phyloP scores from a whole-genome alignment of 2,329 filamentous ascomycete species.

The Aspergillus sp. region DNA sequence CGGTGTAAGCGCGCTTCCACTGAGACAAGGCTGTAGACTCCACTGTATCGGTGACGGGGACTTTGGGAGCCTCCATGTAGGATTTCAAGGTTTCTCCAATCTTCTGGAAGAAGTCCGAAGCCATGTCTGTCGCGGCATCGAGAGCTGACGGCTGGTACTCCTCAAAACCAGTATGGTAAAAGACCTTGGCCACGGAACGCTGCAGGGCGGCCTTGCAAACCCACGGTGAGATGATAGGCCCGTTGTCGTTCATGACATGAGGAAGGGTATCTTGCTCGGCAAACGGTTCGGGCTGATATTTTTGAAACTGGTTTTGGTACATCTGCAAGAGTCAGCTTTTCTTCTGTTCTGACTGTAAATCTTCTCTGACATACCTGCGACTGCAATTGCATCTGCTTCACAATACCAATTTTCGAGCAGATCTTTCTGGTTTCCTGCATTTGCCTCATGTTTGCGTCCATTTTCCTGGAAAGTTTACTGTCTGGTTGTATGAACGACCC shows the following conservation, averaged over 20 bases:
- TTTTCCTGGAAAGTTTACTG: conserved; percentile 74
- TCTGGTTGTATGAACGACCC: conserved; percentile 77
- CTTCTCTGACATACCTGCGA: conserved; percentile 69
- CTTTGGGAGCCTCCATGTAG: conserved; percentile 83
- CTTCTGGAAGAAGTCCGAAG: conserved; percentile 86
- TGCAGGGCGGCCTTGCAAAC: conserved; percentile 83
- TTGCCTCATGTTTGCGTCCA: conserved; percentile 89
- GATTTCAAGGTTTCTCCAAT: conserved; percentile 77
- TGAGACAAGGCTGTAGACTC: conserved; percentile 44
- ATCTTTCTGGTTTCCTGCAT: conserved; percentile 97
- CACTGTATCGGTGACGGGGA: conserved; percentile 56
- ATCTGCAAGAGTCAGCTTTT: conserved; percentile 59
- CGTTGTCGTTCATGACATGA: conserved; percentile 87
- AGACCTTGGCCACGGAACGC: conserved; percentile 89
- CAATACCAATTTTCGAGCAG: conserved; percentile 93
- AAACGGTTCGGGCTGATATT: conserved; percentile 90
- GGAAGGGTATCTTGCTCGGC: conserved; percentile 82
- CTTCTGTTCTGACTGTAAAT: background rate
- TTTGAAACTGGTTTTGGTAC: conserved; percentile 97
- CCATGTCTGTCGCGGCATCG: conserved; percentile 86
- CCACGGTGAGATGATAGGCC: conserved; percentile 82
- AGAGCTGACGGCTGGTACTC: conserved; percentile 94
- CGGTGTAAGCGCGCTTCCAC: conserved; percentile 72
- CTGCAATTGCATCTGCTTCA: conserved; percentile 99
- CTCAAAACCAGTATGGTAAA: conserved; percentile 95